Conservation (phyloP, 208 protist genomes). For the Balamuthia mandrillaris region DNA sequence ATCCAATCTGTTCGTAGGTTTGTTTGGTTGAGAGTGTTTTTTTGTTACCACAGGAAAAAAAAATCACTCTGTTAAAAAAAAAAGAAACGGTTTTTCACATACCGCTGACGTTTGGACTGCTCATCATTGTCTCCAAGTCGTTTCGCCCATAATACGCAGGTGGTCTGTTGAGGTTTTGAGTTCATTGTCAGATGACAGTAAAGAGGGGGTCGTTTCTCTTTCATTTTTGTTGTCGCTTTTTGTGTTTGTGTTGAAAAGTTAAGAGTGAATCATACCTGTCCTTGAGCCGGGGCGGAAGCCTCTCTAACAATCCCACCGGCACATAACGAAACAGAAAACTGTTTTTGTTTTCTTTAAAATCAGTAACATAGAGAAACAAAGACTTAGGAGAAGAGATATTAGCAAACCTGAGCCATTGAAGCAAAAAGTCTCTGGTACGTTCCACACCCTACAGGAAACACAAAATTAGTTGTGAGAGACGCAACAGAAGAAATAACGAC, state of each 20-base stretch:
- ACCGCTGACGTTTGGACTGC: conserved; percentile 67
- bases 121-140: conserved; percentile 91
- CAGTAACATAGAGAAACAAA: too few relatives aligned
- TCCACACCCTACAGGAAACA: conserved; percentile 58
- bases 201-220: too few relatives aligned
- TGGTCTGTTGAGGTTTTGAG: too few relatives aligned
- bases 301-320: conserved; percentile 87
- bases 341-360: too few relatives aligned
- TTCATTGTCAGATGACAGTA: too few relatives aligned
- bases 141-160: conserved; percentile 84
- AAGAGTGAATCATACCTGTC: too few relatives aligned
- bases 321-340: conserved; percentile 91
- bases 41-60: background rate
- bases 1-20: conserved; percentile 87
- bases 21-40: too few relatives aligned
- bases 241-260: background rate
- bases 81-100: background rate
- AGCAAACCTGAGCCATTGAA: conserved; percentile 95
- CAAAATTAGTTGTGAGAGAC: conserved; percentile 51
- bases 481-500: background rate
- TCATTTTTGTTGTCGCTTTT: conserved; percentile 80
- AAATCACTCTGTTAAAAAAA: background rate
- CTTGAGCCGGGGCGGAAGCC: background rate
- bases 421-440: conserved; percentile 86
- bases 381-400: too few relatives aligned